Evolutionary conservation across 192 early-diverging fungal species (phyloP), one percentile per base, ranked within the genome.

Genomic region (Coemansia sp.): DNA sequence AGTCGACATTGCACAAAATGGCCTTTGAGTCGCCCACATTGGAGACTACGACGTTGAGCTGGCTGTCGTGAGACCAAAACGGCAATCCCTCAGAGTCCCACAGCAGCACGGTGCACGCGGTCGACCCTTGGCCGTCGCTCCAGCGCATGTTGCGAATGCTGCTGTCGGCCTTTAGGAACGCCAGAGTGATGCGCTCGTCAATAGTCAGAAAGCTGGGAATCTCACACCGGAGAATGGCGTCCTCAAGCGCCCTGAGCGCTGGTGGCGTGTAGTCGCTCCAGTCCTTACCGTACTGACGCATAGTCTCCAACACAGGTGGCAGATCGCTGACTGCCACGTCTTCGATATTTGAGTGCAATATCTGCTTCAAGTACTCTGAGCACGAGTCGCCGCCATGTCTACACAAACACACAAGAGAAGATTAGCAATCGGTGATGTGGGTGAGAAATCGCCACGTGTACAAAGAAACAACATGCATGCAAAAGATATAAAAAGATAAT

Each of bases 1-100:
- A 68, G 68, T 90, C 89, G 64, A 86, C 89, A 1, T 62, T 65
- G 74, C 78, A 81, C 55, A 81, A 44, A 31, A 81, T 66, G 37
- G 78, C 78, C 62, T 84, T 75, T 0, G 88, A 89, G 62, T 92
- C 91, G 25, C 91, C 91, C n/a, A 90, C 90, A 77, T 86, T 90
- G 11, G 87, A 87, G 25, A 92, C 64, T 25, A 86, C 67, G 63
- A 90, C 69, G 55, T 90, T 85, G 55, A 88, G 72, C 48, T 86
- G 80, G 50, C 89, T 84, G 39, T 82, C 78, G 38, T 81, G 84
- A 38, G 78, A 65, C 91, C 91, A 92, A 68, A 92, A 92, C 21
- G 91, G 85, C 31, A 80, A 76, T 5, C 76, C 71, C 67, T 90
- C 89, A 15, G 84, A 71, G 5, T 89, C 85, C 80, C 89, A 87